Conservation (phyloP, 208 protist species). For the Acanthamoeba triangularis region DNA sequence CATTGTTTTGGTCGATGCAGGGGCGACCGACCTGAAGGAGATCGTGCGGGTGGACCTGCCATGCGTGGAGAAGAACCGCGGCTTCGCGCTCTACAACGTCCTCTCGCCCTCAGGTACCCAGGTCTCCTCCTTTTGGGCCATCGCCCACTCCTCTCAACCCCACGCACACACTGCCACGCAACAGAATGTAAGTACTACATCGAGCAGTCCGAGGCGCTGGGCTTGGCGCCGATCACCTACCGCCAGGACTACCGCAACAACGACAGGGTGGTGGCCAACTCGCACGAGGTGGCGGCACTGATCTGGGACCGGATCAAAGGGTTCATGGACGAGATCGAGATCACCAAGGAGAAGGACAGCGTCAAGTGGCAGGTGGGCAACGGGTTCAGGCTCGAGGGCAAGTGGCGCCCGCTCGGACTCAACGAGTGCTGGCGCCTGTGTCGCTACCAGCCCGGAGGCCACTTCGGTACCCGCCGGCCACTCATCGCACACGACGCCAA, state of each 20-base stretch:
- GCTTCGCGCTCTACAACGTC: conserved; percentile 62
- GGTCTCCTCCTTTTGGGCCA: too few species aligned
- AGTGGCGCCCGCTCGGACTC: neutral
- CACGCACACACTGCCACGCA: too few species aligned
- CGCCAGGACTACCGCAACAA: conserved; percentile 54
- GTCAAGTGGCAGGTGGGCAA: conserved; percentile 45
- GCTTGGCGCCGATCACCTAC: conserved; percentile 37
- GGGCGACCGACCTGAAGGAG: conserved; percentile 20
- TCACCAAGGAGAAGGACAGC: conserved; percentile 4
- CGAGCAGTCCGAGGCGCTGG: conserved; percentile 48
- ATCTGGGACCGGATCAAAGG: conserved; percentile 68
- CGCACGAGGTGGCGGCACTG: neutral
- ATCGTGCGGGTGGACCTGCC: conserved; percentile 25
- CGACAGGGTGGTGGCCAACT: conserved; percentile 44
- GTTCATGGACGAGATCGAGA: conserved; percentile 52
- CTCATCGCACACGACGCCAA: too few species aligned
- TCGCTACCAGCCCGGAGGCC: conserved; percentile 38
- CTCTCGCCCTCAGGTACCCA: conserved; percentile 52
- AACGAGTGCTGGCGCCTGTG: conserved; percentile 70
- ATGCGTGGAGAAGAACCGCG: conserved; percentile 39
- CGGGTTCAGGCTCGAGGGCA: conserved; percentile 35
- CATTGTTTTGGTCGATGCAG: neutral
- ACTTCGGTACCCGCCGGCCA: neutral
- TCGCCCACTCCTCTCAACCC: too few species aligned
- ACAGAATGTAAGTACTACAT: conserved; percentile 62